Base-by-base conservation (phyloP, 805 yeast species). In the Tetrapisispora pingtungensis region DNA sequence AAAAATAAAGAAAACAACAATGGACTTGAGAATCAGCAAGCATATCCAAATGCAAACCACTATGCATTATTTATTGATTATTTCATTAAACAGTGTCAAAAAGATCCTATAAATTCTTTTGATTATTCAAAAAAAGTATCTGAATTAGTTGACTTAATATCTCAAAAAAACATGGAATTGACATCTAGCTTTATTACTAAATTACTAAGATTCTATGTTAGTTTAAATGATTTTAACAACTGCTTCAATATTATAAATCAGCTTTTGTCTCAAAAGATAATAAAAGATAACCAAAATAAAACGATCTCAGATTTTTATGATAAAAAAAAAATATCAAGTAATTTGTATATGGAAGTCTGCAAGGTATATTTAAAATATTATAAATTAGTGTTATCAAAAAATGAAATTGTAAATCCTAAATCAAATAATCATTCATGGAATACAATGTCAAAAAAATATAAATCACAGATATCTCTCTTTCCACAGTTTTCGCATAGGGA, bases 171-270 rank as follows among this genome's bases (percentile, higher is more conserved):
- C 13, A 58, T 70, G 2, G 51, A 51, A 1, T 58, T 59, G 30
- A 66, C 67, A 45, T 58, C 72, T 1, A 58, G 59, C 1, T 55
- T 72, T 13, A 59, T 73, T 4, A 61, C 68, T 7, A 70, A 67
- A 45, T 50, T 73, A 10, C 42, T 74, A 4, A 50, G 49, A 10
- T 64, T 65, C 14, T 68, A 65, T 39, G 43, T 52, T 7, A 56
- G 55, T 14, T 50, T 51, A 13, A 56, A 58, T 30, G 52, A 65
- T 31, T 64, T 58, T 36, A 53, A 57, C 4, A 55, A 56, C 15
- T 63, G 69, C 4, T 55, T 68, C 12, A 45, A 51, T 14, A 59
- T 66, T 24, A 62, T 71, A 35, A 66, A 71, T 41, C 46, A 43
- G 5, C 34, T 66, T 0, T 36, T 65, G 10, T 26, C 49, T 10